Conservation (phyloP, 1,284 basidiomycete species). For the Testicularia cyperi region DNA sequence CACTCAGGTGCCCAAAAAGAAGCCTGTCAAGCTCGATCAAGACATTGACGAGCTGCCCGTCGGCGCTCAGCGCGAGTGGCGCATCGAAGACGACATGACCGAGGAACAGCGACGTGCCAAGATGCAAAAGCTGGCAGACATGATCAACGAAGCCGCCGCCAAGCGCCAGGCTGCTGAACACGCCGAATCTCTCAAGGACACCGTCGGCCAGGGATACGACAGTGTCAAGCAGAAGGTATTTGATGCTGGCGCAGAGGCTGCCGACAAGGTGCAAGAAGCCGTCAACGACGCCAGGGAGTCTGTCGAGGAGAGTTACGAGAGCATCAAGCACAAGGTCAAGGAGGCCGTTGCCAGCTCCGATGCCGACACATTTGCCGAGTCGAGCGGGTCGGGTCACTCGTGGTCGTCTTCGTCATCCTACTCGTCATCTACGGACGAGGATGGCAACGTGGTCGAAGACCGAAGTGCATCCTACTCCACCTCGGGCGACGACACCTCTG, state of each 20-base stretch:
- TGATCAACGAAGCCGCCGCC: slow-evolving; percentile 34
- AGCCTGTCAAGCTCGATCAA: slow-evolving; percentile 20
- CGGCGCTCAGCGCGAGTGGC: slow-evolving; percentile 28
- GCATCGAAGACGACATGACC: slow-evolving; percentile 33
- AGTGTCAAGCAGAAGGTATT: slow-evolving; percentile 1
- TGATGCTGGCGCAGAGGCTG: background rate
- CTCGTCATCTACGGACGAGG: slow-evolving; percentile 20
- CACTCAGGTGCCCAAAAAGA: slow-evolving; percentile 10
- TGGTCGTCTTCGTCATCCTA: slow-evolving; percentile 20
- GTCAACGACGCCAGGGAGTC: background rate
- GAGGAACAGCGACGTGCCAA: slow-evolving; percentile 22
- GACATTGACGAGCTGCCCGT: slow-evolving; percentile 14
- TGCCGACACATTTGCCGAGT: slow-evolving; percentile 4
- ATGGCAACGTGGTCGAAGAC: slow-evolving; percentile 19
- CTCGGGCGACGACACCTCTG: slow-evolving; percentile 3
- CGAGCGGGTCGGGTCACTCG: slow-evolving; percentile 7
- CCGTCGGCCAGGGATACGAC: background rate
- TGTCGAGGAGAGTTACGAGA: background rate
- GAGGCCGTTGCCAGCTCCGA: slow-evolving; percentile 1
- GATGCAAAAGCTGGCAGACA: slow-evolving; percentile 33
- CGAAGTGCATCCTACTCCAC: slow-evolving; percentile 22
- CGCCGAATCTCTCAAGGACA: background rate
- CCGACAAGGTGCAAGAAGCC: background rate
- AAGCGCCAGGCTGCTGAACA: slow-evolving; percentile 15
- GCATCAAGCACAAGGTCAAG: slow-evolving; percentile 1